These are phyloP conservation scores for Karstenula rhodostoma DNA, from an alignment of 2,329 filamentous ascomycete genomes.

Conservation along the genomic window DNA sequence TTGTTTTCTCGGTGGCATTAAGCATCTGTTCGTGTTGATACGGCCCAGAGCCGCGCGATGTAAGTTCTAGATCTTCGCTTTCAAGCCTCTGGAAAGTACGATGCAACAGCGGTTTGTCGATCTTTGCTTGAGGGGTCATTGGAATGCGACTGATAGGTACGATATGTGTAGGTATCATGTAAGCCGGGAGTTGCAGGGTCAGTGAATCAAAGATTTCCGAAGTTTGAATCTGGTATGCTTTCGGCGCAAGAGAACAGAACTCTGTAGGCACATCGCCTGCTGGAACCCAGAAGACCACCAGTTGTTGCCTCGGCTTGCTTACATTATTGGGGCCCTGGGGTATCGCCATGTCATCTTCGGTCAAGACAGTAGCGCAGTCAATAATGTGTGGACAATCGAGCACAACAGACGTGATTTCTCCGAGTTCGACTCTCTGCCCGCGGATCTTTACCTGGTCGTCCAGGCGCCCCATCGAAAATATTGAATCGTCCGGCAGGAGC, in stretches of 20 bases:
- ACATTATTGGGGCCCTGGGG: not conserved
- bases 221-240: slow-evolving; percentile 33
- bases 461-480: slow-evolving; percentile 75
- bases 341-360: slow-evolving; percentile 46
- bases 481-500: slow-evolving; percentile 77
- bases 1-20: slow-evolving; percentile 62
- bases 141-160: slow-evolving; percentile 76
- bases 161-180: slow-evolving; percentile 81
- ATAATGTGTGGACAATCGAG: slow-evolving; percentile 60
- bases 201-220: slow-evolving; percentile 64
- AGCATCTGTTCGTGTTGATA: slow-evolving; percentile 54
- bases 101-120: slow-evolving; percentile 67
- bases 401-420: slow-evolving; percentile 74
- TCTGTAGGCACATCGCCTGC: slow-evolving; percentile 19
- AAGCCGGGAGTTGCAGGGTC: slow-evolving; percentile 67
- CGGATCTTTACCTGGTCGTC: slow-evolving; percentile 85
- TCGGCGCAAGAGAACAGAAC: slow-evolving; percentile 52
- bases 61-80: slow-evolving; percentile 54
- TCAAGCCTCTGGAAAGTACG: slow-evolving; percentile 58
- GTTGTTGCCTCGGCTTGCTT: slow-evolving; percentile 54
- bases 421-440: slow-evolving; percentile 80
- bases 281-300: slow-evolving; percentile 76
- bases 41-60: slow-evolving; percentile 44
- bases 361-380: slow-evolving; percentile 71
- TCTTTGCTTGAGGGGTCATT: slow-evolving; percentile 77